Conservation (phyloP, 257 asterid genomes). For the Dorcoceras hygrometricum region DNA sequence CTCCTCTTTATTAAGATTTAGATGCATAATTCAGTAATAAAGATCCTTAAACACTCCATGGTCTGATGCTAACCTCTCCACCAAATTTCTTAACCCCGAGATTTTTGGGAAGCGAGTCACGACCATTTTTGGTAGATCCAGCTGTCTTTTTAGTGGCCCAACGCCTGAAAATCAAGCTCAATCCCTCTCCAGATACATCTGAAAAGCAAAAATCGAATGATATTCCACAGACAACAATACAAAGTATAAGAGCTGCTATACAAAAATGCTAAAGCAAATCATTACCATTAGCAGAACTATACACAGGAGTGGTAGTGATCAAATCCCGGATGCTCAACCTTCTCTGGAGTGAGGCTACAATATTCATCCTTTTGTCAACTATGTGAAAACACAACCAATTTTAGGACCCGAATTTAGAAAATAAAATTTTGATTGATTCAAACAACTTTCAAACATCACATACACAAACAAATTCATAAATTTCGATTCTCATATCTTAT, state of each 20-base stretch:
- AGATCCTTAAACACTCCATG: not conserved
- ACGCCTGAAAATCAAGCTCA: slow-evolving; percentile 71
- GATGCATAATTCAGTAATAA: slow-evolving; percentile 8
- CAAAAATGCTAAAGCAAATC: slow-evolving; percentile 1
- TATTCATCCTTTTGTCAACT: slow-evolving; percentile 34
- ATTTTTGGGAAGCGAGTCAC: slow-evolving; percentile 83
- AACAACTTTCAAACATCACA: not conserved
- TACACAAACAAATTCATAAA: not conserved
- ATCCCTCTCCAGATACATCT: slow-evolving; percentile 78
- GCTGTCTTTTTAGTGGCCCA: slow-evolving; percentile 95
- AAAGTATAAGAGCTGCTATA: not conserved
- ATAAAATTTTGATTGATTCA: slow-evolving; percentile 3
- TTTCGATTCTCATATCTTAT: not conserved
- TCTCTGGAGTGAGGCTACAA: slow-evolving; percentile 38
- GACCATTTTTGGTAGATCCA: slow-evolving; percentile 92
- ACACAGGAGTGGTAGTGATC: slow-evolving; percentile 43
- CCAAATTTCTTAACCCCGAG: slow-evolving; percentile 93
- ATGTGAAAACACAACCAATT: slow-evolving; percentile 18
- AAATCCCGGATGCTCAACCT: slow-evolving; percentile 64
- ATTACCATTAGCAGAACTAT: slow-evolving; percentile 57
- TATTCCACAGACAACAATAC: not conserved
- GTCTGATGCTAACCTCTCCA: slow-evolving; percentile 69
- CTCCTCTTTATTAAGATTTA: not conserved
- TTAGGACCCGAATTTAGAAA: not conserved
- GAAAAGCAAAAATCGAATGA: not conserved